These are phyloP conservation scores for Fusarium sp. DNA, from an alignment of 2,329 filamentous ascomycete genomes.

Conservation along the genomic window DNA sequence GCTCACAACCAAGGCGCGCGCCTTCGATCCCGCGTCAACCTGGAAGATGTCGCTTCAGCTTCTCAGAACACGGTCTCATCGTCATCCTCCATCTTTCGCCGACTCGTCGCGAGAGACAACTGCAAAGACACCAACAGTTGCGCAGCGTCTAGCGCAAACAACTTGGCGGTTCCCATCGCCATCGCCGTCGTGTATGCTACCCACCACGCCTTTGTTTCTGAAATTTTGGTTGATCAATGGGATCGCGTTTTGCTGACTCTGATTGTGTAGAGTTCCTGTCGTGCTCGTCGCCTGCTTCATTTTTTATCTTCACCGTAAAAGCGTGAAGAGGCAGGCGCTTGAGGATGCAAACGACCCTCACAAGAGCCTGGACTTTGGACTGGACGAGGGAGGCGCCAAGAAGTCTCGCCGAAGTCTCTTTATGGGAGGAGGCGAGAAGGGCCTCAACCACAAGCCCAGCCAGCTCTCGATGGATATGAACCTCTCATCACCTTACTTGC, in stretches of 20 bases:
- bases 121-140: slow-evolving; percentile 57
- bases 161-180: slow-evolving; percentile 72
- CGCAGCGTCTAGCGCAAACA: slow-evolving; percentile 63
- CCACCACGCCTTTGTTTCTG: background rate
- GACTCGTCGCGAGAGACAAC: slow-evolving; percentile 36
- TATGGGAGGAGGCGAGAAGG: slow-evolving; percentile 66
- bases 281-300: slow-evolving; percentile 74
- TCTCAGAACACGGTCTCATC: slow-evolving; percentile 1
- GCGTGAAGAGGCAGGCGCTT: slow-evolving; percentile 73
- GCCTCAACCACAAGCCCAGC: slow-evolving; percentile 53
- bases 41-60: slow-evolving; percentile 29
- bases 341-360: slow-evolving; percentile 91
- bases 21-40: slow-evolving; percentile 45
- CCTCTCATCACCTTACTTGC: slow-evolving; percentile 86
- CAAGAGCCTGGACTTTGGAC: slow-evolving; percentile 91
- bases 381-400: slow-evolving; percentile 60
- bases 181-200: slow-evolving; percentile 76
- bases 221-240: background rate
- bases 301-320: slow-evolving; percentile 81
- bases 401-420: slow-evolving; percentile 51
- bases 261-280: slow-evolving; percentile 75
- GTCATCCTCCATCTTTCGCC: slow-evolving; percentile 28
- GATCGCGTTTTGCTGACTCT: slow-evolving; percentile 31
- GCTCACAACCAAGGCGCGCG: slow-evolving; percentile 31
- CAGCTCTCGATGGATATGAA: slow-evolving; percentile 80